These are phyloP conservation scores for Yarrowia divulgata DNA, from an alignment of 805 yeast species.

Conservation along the genomic window DNA sequence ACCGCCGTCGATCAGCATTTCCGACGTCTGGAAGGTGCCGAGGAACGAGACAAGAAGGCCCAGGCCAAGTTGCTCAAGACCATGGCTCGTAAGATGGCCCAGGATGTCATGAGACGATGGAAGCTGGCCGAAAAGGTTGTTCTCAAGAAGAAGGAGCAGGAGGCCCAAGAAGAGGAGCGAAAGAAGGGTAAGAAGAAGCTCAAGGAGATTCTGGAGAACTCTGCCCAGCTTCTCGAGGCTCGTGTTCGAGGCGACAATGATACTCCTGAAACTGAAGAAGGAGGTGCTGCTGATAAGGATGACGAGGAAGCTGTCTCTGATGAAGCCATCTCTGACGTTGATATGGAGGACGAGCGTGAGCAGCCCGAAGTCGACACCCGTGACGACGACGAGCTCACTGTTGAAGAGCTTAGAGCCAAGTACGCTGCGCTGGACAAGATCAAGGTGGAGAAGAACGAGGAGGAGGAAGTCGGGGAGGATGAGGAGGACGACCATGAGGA, in stretches of 20 bases:
- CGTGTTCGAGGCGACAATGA: slow-evolving; percentile 53
- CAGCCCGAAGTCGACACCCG: slow-evolving; percentile 44
- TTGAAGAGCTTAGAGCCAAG: slow-evolving; percentile 64
- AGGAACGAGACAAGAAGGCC: slow-evolving; percentile 78
- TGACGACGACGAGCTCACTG: slow-evolving; percentile 60
- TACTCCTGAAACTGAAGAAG: slow-evolving; percentile 46
- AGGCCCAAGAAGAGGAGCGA: slow-evolving; percentile 72
- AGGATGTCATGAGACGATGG: slow-evolving; percentile 92
- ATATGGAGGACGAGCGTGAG: slow-evolving; percentile 47
- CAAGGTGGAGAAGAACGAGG: slow-evolving; percentile 44
- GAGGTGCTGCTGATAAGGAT: slow-evolving; percentile 51
- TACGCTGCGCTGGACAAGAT: slow-evolving; percentile 57
- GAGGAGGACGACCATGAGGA: slow-evolving; percentile 41
- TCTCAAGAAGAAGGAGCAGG: slow-evolving; percentile 72
- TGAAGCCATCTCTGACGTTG: slow-evolving; percentile 56
- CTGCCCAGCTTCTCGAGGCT: slow-evolving; percentile 87
- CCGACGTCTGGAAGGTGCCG: slow-evolving; percentile 84
- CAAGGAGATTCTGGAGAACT: slow-evolving; percentile 86
- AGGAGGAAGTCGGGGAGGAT: slow-evolving; percentile 43
- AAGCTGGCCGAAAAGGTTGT: slow-evolving; percentile 78
- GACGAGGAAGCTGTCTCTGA: slow-evolving; percentile 50
- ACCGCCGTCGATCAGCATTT: slow-evolving; percentile 86
- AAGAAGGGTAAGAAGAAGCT: slow-evolving; percentile 86
- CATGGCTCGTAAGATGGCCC: slow-evolving; percentile 81
- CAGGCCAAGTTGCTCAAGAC: slow-evolving; percentile 72